These are phyloP conservation scores for Aspergillus sparsus DNA, from an alignment of 495 filamentous ascomycete species.

Conservation along the genomic window DNA sequence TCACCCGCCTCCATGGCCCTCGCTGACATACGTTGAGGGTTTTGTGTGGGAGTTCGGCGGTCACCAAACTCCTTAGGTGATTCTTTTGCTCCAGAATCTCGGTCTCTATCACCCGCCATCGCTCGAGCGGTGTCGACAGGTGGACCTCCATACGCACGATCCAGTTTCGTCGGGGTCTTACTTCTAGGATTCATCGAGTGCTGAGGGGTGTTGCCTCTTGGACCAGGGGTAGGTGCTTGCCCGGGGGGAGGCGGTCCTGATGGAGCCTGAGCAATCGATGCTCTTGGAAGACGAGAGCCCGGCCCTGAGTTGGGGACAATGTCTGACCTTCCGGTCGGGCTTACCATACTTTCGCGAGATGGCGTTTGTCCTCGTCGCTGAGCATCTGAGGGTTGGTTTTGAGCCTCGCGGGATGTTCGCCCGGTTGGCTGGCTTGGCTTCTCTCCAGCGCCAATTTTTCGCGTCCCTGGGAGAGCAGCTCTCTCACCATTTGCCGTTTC, in stretches of 20 bases:
- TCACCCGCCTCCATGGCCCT: constrained; percentile 53
- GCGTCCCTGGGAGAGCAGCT: constrained; percentile 28
- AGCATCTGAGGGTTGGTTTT: constrained; percentile 56
- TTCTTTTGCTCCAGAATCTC: constrained; percentile 56
- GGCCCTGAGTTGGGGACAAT: constrained; percentile 39
- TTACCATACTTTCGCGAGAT: constrained; percentile 57
- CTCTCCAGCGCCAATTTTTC: constrained; percentile 43
- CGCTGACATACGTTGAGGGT: constrained; percentile 40
- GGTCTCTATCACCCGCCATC: constrained; percentile 48
- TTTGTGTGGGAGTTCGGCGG: constrained; percentile 63
- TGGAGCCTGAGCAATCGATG: constrained; percentile 68
- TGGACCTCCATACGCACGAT: constrained; percentile 47
- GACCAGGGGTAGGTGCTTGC: constrained; percentile 79
- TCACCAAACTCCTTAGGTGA: constrained; percentile 48
- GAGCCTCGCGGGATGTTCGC: constrained; percentile 63
- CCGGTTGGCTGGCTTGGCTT: constrained; percentile 37
- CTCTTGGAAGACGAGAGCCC: constrained; percentile 68
- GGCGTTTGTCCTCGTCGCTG: constrained; percentile 50
- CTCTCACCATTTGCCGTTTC: constrained; percentile 59
- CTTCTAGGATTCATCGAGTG: constrained; percentile 48
- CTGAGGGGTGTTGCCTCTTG: constrained; percentile 50
- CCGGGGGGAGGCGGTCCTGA: constrained; percentile 84
- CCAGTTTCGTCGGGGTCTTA: constrained; percentile 61
- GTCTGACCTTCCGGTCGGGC: constrained; percentile 36
- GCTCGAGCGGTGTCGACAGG: constrained; percentile 52